Conservation (phyloP, 2,329 filamentous ascomycete genomes). For the Colletotrichum caudatum region DNA sequence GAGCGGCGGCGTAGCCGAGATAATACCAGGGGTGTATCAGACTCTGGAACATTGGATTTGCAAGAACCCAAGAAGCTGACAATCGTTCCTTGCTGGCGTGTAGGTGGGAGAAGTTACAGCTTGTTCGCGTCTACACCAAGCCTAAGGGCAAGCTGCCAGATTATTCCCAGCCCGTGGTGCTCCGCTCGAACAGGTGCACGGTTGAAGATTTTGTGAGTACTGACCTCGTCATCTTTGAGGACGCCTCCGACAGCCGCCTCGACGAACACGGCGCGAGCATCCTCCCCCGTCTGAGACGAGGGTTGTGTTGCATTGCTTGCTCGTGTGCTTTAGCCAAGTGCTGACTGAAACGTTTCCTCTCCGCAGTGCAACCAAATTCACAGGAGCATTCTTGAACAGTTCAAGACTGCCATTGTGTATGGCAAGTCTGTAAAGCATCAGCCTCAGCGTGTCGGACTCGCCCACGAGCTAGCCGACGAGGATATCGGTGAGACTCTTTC, state of each 20-base stretch:
- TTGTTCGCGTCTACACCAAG: conserved; percentile 96
- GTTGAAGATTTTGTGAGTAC: conserved; percentile 94
- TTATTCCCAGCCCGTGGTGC: conserved; percentile 90
- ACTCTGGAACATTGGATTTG: conserved; percentile 4
- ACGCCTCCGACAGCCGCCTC: background rate
- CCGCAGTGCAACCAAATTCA: conserved; percentile 95
- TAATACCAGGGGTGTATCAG: conserved; percentile 2
- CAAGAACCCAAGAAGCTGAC: conserved; percentile 17
- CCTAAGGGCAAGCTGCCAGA: conserved; percentile 96
- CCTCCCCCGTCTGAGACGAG: conserved; percentile 12
- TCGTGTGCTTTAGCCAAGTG: background rate
- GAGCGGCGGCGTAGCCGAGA: conserved; percentile 17
- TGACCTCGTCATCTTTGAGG: conserved; percentile 21
- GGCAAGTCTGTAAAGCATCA: conserved; percentile 99
- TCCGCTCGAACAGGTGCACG: conserved; percentile 84
- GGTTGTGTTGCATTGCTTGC: background rate
- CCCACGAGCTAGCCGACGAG: conserved; percentile 93
- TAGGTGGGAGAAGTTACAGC: conserved; percentile 91
- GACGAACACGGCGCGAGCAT: background rate
- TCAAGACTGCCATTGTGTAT: conserved; percentile 95
- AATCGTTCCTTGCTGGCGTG: conserved; percentile 8
- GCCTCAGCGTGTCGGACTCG: conserved; percentile 91
- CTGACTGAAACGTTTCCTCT: conserved; percentile 53
- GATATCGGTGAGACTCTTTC: conserved; percentile 82
- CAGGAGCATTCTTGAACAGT: conserved; percentile 94